These are phyloP conservation scores for Pseudopyricularia cyperi DNA, from an alignment of 2,329 filamentous ascomycete genomes.

Conservation along the genomic window DNA sequence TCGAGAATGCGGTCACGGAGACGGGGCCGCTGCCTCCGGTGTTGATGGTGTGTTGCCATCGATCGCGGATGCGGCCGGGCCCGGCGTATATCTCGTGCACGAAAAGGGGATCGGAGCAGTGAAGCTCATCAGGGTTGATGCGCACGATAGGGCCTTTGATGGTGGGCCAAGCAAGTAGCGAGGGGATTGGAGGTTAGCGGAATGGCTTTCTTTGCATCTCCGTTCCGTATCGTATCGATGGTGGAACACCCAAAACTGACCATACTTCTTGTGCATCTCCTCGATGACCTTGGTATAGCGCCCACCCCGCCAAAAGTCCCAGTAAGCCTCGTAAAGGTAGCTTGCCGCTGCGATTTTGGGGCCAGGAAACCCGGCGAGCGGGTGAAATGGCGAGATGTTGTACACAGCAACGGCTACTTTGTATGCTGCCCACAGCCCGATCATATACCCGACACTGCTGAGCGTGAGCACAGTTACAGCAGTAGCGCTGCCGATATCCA, in stretches of 20 bases:
- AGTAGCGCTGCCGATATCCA: neutral
- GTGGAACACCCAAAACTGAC: constrained; percentile 10
- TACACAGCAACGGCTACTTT: constrained; percentile 15
- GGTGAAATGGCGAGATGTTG: constrained; percentile 26
- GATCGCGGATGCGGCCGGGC: constrained; percentile 7
- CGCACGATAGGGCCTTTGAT: constrained; percentile 4
- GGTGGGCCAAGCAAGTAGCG: neutral
- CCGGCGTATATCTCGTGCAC: constrained; percentile 11
- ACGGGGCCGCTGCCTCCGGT: constrained; percentile 4
- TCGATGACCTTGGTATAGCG: constrained; percentile 20
- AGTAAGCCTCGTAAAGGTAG: constrained; percentile 23
- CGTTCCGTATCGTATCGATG: neutral
- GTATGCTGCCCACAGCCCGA: constrained; percentile 16
- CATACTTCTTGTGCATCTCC: constrained; percentile 22
- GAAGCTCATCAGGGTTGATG: constrained; percentile 16
- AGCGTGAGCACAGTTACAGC: neutral
- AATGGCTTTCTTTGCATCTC: neutral
- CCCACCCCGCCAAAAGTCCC: constrained; percentile 21
- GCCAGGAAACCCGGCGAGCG: constrained; percentile 22
- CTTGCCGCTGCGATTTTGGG: constrained; percentile 21
- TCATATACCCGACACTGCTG: constrained; percentile 7
- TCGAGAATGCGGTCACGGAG: constrained; percentile 8
- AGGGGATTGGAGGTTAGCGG: neutral
- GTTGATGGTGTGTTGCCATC: constrained; percentile 5
- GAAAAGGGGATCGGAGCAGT: constrained; percentile 14